Evolutionary conservation across 805 yeast species (phyloP), one percentile per base, ranked within the genome.

Genomic region (Metschnikowia picachoensis): DNA sequence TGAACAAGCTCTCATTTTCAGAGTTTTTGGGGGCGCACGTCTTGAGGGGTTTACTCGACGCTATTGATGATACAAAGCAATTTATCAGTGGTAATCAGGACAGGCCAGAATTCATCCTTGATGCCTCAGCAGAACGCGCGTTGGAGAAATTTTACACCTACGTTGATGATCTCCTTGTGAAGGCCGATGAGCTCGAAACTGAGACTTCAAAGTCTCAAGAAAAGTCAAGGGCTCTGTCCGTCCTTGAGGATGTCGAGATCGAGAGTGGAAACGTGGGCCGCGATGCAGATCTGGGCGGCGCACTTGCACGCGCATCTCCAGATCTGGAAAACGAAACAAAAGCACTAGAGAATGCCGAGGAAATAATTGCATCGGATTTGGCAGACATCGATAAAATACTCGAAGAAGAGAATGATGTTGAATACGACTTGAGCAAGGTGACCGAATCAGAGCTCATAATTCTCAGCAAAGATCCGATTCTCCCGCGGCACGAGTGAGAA

Each of bases 1-100:
- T 87, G 30, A 67, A 73, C 25, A 79, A 78, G 50, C 66, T 86
- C 15, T 53, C 49, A 25, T 49, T 72, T 6, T 52, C 64, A 1
- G 67, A 60, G 27, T 51, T 56, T 25, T 44, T 68, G 20, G 69
- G 68, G 7, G 46, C 62, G 4, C 60, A 53, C 32, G 55, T 64
- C 6, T 58, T 72, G 28, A 51, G 56, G 30, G 73, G 73, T 1
- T 58, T 72, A 28, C 48, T 55, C n/a, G 60, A 57, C 17, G 72
- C 69, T 11, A 44, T 71, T 17, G 61, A 61, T 16, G 74, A 63
- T 17, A 68, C 76, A 1, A 55, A 55, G 30, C 55, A 53, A 17
- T 44, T 60, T 14, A 55, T 71, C 30, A 61, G 56, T 15, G 46
- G 41, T 4, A 60, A 56, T 33, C 49, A 53, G 3, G 56, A 51